Conservation (phyloP, 371 early-diverging fungal species). For the Rhizopus microsporus region DNA sequence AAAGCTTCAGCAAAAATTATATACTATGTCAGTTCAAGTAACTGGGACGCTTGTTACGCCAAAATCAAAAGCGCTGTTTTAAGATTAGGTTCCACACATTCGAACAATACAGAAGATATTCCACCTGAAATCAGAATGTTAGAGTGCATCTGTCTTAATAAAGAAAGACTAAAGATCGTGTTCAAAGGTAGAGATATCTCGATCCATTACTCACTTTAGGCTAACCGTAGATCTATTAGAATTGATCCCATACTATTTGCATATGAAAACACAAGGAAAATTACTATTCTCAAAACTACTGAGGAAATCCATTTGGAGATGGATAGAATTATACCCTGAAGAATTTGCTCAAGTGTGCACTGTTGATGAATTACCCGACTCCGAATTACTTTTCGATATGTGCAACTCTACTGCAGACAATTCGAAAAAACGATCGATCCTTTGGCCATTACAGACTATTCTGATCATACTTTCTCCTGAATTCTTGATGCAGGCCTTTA, state of each 20-base stretch:
- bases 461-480: conserved; percentile 77
- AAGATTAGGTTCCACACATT: conserved; percentile 53
- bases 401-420: conserved; percentile 70
- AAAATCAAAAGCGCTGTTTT: conserved; percentile 62
- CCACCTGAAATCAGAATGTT: conserved; percentile 75
- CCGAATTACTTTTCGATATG: conserved; percentile 77
- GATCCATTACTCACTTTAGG: neutral
- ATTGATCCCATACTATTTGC: conserved; percentile 60
- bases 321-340: conserved; percentile 76
- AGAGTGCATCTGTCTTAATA: conserved; percentile 74
- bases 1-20: conserved; percentile 73
- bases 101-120: conserved; percentile 24
- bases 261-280: conserved; percentile 68
- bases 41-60: conserved; percentile 78
- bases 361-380: conserved; percentile 63
- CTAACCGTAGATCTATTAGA: conserved; percentile 38
- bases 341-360: conserved; percentile 71
- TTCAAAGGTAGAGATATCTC: conserved; percentile 54
- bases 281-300: conserved; percentile 67
- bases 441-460: conserved; percentile 85
- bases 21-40: conserved; percentile 78
- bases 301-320: conserved; percentile 81
- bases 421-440: conserved; percentile 59
- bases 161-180: conserved; percentile 64
- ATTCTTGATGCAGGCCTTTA: conserved; percentile 58